These are phyloP conservation scores for Boletus rufocinnamomeus DNA, from an alignment of 768 basidiomycete genomes.

Conservation along the genomic window DNA sequence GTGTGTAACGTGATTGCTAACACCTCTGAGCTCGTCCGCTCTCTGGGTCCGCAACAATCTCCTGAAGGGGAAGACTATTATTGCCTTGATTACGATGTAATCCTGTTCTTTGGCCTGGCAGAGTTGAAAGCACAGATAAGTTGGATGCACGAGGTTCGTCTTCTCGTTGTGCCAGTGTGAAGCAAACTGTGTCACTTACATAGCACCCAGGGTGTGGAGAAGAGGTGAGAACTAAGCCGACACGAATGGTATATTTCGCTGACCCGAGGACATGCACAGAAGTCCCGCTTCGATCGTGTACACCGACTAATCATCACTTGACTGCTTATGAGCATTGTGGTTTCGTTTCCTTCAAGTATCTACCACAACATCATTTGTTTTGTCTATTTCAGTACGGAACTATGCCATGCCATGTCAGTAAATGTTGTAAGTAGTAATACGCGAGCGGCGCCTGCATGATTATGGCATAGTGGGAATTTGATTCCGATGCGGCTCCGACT, in stretches of 20 bases:
- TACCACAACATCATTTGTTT: background rate
- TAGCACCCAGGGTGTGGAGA: constrained; percentile 14
- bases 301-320: background rate
- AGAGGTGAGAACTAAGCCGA: background rate
- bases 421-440: too few relatives aligned
- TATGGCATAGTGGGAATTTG: background rate
- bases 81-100: constrained; percentile 31
- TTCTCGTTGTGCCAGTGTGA: background rate
- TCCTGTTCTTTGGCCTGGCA: constrained; percentile 44
- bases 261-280: background rate
- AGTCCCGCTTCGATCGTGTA: constrained; percentile 3
- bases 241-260: background rate
- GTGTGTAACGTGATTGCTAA: constrained; percentile 17
- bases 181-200: background rate
- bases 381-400: background rate
- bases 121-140: constrained; percentile 48
- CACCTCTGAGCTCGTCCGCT: constrained; percentile 5
- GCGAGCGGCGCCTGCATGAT: too few relatives aligned
- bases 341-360: background rate
- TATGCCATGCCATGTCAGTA: background rate
- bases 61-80: constrained; percentile 14
- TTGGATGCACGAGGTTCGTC: constrained; percentile 38
- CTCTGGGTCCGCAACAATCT: background rate
- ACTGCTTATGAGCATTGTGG: background rate
- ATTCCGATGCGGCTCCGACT: background rate